Conservation (phyloP, 2,329 filamentous ascomycete genomes). For the Penicillium occitanis region DNA sequence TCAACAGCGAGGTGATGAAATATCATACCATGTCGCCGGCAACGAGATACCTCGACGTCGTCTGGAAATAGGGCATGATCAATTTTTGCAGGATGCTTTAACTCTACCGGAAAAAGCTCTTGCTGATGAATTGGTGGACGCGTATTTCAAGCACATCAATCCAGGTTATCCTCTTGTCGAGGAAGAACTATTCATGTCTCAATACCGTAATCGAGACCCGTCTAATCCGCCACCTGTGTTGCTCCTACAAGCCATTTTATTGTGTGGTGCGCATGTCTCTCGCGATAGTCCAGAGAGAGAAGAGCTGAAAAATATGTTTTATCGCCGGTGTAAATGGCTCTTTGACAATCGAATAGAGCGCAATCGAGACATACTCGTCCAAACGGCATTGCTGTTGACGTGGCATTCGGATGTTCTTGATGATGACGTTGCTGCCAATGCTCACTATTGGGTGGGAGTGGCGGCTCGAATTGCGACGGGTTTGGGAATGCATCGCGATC, state of each 20-base stretch:
- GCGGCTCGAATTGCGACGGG: constrained; percentile 55
- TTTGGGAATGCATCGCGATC: constrained; percentile 54
- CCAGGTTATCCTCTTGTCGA: constrained; percentile 55
- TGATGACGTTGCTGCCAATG: constrained; percentile 56
- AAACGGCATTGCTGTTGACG: constrained; percentile 55
- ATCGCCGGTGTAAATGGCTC: constrained; percentile 54
- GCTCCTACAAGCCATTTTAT: constrained; percentile 52
- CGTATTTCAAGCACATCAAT: constrained; percentile 55
- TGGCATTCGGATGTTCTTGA: constrained; percentile 56
- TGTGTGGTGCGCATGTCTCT: constrained; percentile 55
- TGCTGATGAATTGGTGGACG: constrained; percentile 52
- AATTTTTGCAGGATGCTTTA: constrained; percentile 51
- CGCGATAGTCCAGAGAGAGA: constrained; percentile 44
- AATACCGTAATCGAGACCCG: constrained; percentile 50
- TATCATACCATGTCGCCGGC: constrained; percentile 44
- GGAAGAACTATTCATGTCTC: constrained; percentile 53
- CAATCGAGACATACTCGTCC: constrained; percentile 55
- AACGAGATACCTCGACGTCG: constrained; percentile 47
- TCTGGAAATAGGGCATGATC: constrained; percentile 46
- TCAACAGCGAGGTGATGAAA: constrained; percentile 48
- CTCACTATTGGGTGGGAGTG: constrained; percentile 55
- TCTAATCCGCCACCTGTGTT: constrained; percentile 49
- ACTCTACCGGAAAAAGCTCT: constrained; percentile 50
- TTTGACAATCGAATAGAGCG: constrained; percentile 56
- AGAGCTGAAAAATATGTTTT: constrained; percentile 51